phyloP scores from a whole-genome alignment of 164 flowering plant genomes.

The Berberis thunbergii region DNA sequence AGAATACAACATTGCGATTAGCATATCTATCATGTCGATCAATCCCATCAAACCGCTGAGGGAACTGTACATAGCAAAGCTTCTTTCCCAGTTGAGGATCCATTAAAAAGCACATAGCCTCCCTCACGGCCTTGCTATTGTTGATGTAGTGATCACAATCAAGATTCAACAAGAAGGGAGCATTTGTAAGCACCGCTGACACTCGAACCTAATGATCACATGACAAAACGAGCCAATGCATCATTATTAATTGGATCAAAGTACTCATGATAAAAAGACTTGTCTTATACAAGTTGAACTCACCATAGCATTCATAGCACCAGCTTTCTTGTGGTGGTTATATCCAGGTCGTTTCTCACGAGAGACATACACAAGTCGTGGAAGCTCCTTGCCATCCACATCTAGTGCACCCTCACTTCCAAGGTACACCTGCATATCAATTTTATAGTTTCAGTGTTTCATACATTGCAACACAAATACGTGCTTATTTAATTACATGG shows the following conservation, averaged over 20 bases:
- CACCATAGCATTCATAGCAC: slow-evolving; percentile 90
- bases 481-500: no score
- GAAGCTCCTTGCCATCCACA: slow-evolving; percentile 82
- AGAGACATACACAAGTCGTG: slow-evolving; percentile 78
- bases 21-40: slow-evolving; percentile 91
- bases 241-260: not conserved
- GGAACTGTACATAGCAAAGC: slow-evolving; percentile 91
- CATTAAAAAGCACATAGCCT: slow-evolving; percentile 95
- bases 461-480: not conserved
- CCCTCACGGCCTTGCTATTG: slow-evolving; percentile 85
- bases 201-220: slow-evolving; percentile 57
- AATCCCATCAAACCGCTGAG: slow-evolving; percentile 91
- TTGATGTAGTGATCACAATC: slow-evolving; percentile 95
- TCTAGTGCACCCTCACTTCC: slow-evolving; percentile 87
- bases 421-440: slow-evolving; percentile 54
- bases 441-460: not conserved
- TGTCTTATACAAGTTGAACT: slow-evolving; percentile 8
- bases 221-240: not conserved
- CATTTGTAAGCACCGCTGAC: slow-evolving; percentile 92
- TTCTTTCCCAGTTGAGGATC: slow-evolving; percentile 92
- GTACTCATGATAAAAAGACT: not conserved
- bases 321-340: slow-evolving; percentile 89
- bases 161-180: slow-evolving; percentile 82
- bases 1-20: slow-evolving; percentile 77
- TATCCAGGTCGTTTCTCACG: slow-evolving; percentile 94